A percentile compares a stretch with the other conserved stretches of the same genome.
These are phyloP conservation scores for Suhomyces kilbournensis DNA, from an alignment of 805 yeast genomes.

Conservation along the genomic window DNA sequence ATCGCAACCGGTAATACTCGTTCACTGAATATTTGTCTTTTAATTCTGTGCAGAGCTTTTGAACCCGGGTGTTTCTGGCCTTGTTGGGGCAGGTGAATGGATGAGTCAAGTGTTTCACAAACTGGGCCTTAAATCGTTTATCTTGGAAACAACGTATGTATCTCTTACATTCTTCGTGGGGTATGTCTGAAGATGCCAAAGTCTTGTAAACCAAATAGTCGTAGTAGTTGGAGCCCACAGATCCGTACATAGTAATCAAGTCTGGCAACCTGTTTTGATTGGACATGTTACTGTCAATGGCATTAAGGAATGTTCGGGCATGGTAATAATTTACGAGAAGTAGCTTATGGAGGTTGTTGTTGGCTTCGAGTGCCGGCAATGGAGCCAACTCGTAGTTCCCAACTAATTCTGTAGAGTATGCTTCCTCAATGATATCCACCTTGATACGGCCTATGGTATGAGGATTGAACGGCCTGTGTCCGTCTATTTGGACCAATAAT, in stretches of 20 bases:
- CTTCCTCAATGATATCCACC: neutral
- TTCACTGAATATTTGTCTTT: slow-evolving; percentile 6
- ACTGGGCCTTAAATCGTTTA: slow-evolving; percentile 14
- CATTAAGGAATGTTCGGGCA: slow-evolving; percentile 12
- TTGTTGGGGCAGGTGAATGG: slow-evolving; percentile 9
- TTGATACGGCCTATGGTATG: neutral
- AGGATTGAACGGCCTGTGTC: neutral
- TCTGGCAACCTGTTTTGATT: slow-evolving; percentile 11
- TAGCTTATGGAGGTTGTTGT: slow-evolving; percentile 5
- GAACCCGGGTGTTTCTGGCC: neutral
- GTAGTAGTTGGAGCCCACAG: slow-evolving; percentile 16
- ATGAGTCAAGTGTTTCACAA: slow-evolving; percentile 8
- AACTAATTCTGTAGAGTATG: neutral
- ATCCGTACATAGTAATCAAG: slow-evolving; percentile 14
- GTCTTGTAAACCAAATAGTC: slow-evolving; percentile 7
- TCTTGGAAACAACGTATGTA: slow-evolving; percentile 5
- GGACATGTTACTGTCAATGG: slow-evolving; percentile 1
- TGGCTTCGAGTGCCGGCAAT: slow-evolving; percentile 2
- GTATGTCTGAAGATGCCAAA: slow-evolving; percentile 3
- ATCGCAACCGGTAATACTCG: slow-evolving; percentile 9
- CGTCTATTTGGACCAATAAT: neutral
- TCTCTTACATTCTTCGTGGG: neutral
- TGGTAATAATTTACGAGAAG: slow-evolving; percentile 11
- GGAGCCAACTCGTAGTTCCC: neutral
- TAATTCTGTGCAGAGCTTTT: slow-evolving; percentile 4